Evolutionary conservation across 805 yeast genomes (phyloP).

Genomic region (Saccharomyces kudriavzevii): DNA sequence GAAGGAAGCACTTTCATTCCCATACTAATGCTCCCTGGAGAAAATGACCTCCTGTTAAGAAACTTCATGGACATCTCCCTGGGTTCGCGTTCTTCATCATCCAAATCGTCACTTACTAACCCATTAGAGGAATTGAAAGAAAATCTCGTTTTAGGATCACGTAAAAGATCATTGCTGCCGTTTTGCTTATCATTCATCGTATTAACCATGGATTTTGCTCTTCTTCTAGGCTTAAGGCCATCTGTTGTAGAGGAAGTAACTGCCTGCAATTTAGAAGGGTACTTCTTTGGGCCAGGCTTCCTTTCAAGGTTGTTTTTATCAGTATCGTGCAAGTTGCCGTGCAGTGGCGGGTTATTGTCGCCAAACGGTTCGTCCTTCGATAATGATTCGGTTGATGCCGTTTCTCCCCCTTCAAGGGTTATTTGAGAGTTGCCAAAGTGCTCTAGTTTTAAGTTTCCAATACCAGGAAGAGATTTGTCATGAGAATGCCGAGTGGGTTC

Average conservation of each 20-base stretch:
- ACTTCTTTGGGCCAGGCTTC: neutral
- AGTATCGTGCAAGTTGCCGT: neutral
- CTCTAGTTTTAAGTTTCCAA: neutral
- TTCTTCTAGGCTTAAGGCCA: neutral
- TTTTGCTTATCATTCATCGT: neutral
- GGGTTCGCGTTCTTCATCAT: constrained; percentile 16
- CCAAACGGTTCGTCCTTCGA: neutral
- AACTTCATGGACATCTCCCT: constrained; percentile 23
- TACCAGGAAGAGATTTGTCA: neutral
- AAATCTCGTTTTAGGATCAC: neutral
- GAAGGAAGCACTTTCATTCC: constrained; percentile 17
- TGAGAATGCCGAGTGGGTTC: neutral
- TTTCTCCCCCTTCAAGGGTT: neutral
- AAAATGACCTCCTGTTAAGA: constrained; percentile 24
- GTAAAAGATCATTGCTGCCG: neutral
- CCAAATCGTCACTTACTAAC: neutral
- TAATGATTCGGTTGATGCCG: neutral
- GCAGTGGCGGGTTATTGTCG: neutral
- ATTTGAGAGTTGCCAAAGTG: neutral
- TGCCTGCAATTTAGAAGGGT: neutral
- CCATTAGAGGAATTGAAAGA: neutral
- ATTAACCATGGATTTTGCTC: neutral
- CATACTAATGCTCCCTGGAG: constrained; percentile 16
- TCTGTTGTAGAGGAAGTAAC: neutral
- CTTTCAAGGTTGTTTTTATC: neutral